Evolutionary conservation across 805 yeast genomes (phyloP).

Genomic region (Lachancea lanzarotensis): DNA sequence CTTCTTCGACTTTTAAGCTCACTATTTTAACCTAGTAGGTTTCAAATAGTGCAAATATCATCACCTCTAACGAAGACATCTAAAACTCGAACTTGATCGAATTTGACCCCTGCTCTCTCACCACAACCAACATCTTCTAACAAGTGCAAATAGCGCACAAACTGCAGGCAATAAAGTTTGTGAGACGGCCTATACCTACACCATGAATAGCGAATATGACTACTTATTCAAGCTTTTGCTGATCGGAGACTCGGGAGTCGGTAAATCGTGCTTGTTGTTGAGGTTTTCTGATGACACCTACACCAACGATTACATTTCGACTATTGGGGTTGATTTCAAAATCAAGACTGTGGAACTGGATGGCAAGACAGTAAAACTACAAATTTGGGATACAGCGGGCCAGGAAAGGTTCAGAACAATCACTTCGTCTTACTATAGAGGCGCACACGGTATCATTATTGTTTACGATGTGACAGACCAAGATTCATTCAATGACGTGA

Average conservation of each 20-base stretch:
- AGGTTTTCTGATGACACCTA: slow-evolving; percentile 97
- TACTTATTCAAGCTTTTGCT: slow-evolving; percentile 88
- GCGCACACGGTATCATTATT: slow-evolving; percentile 97
- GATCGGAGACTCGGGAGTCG: slow-evolving; percentile 98
- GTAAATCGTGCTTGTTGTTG: slow-evolving; percentile 89
- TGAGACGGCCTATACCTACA: background rate
- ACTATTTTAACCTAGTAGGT: no score
- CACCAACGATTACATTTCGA: slow-evolving; percentile 93
- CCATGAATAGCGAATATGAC: slow-evolving; percentile 93
- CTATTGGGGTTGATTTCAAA: slow-evolving; percentile 95
- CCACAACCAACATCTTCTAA: background rate
- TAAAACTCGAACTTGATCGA: background rate
- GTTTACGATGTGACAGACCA: slow-evolving; percentile 98
- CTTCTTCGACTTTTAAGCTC: no score
- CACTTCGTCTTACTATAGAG: slow-evolving; percentile 95
- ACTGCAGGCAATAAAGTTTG: background rate
- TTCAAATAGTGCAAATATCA: background rate
- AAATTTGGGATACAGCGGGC: slow-evolving; percentile 99
- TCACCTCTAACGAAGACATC: background rate
- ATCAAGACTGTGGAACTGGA: slow-evolving; percentile 88
- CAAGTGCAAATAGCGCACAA: background rate
- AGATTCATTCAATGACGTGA: slow-evolving; percentile 91
- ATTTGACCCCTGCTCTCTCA: background rate
- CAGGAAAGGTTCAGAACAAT: slow-evolving; percentile 98
- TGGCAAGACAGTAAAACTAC: slow-evolving; percentile 94